These are phyloP conservation scores for Lactifluus hygrophoroides DNA, from an alignment of 768 basidiomycete genomes.

Conservation along the genomic window DNA sequence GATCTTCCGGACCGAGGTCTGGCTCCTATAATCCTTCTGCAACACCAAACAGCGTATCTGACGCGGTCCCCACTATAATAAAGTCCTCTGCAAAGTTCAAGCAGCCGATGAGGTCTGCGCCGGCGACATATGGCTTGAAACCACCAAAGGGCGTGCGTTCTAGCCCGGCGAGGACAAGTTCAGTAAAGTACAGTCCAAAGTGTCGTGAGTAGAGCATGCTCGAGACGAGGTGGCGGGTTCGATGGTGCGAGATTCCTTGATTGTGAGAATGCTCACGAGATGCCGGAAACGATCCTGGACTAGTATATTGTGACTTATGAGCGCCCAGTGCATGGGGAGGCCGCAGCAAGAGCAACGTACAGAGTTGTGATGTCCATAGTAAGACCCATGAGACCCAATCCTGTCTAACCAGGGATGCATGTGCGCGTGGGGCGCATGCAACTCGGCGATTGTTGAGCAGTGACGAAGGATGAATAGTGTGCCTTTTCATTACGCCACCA, in stretches of 20 bases:
- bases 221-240: slow-evolving; percentile 88
- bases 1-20: slow-evolving; percentile 88
- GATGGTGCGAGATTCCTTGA: slow-evolving; percentile 98
- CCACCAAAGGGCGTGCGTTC: slow-evolving; percentile 62
- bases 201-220: slow-evolving; percentile 93
- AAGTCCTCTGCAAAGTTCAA: slow-evolving; percentile 95
- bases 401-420: slow-evolving; percentile 92
- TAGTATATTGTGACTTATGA: slow-evolving; percentile 25
- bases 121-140: slow-evolving; percentile 87
- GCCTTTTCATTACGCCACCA: slow-evolving; percentile 88
- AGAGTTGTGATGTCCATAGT: slow-evolving; percentile 90
- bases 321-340: not conserved
- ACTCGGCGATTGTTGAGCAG: not conserved
- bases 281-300: slow-evolving; percentile 87
- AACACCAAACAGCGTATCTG: slow-evolving; percentile 88
- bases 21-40: slow-evolving; percentile 99
- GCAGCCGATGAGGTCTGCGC: slow-evolving; percentile 90
- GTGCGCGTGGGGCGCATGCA: slow-evolving; percentile 35
- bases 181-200: slow-evolving; percentile 94
- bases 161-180: slow-evolving; percentile 93
- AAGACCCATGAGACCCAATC: slow-evolving; percentile 87
- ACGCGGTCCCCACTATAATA: slow-evolving; percentile 90
- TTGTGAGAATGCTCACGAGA: slow-evolving; percentile 97
- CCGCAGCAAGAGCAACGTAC: slow-evolving; percentile 34
- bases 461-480: slow-evolving; percentile 8